Base-by-base conservation (phyloP, 441 rosid genomes). In the Viola pubescens region DNA sequence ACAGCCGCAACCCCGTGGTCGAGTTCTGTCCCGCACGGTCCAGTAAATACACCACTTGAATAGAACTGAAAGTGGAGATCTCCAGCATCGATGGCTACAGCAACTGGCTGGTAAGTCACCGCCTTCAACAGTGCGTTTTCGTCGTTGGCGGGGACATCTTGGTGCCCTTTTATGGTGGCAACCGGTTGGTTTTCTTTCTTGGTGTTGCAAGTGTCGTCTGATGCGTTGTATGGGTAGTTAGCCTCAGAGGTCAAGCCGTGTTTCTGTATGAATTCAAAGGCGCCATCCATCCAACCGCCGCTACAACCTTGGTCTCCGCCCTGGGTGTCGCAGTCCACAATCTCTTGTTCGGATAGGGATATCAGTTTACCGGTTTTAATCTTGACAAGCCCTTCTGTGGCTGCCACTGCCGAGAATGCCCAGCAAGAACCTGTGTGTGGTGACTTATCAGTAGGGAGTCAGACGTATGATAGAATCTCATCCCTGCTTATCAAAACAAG, bases 271-370 rank as follows among this genome's bases (percentile, higher is more conserved):
- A 78, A 89, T 19, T 83, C 78, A 64, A 86, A 86, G 9, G 89
- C 94, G 50, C 61, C 54, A 8, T 87, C 97, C 87, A 85, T 84
- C 10, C 84, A 66, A 59, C 97, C 97, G 49, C 97, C 94, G 37
- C 69, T 66, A 65, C 94, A 89, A 6, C 91, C 94, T 42, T 84
- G 76, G 61, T 86, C 81, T 69, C 82, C 69, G 11, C 65, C 59
- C n/a, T 64, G 81, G 9, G 26, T 16, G 73, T 89, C 91, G 63
- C 94, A 89, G 58, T 89, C 88, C 10, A 89, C 65, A 37, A 84
- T 65, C 65, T 81, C 85, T 73, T 86, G 91, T 67, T 89, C 91
- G 3, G 96, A 89, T 9, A 89, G 63, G 0, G 88, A 65, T 1
- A 80, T 59, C 46, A 86, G 66, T 58, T 77, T 72, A 50, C 76